phyloP scores from a whole-genome alignment of 805 yeast species.

The Cyberlindnera suaveolens region DNA sequence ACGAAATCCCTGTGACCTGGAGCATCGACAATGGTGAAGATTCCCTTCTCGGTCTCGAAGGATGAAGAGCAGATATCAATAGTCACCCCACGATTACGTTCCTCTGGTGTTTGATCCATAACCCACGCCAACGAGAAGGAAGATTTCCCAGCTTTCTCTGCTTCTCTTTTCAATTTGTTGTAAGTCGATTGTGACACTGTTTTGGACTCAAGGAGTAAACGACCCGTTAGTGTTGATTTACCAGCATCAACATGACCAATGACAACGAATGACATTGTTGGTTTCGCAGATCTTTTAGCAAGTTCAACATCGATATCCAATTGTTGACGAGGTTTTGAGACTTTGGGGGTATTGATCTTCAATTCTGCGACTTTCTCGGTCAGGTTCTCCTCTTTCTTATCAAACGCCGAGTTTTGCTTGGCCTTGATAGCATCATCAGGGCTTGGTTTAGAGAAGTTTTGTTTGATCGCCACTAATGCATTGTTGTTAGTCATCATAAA shows the following conservation, averaged over 20 bases:
- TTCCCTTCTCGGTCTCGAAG: conserved; percentile 86
- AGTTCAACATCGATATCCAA: conserved; percentile 22
- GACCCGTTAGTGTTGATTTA: conserved; percentile 97
- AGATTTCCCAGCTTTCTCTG: conserved; percentile 95
- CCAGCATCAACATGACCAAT: conserved; percentile 99
- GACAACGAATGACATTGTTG: conserved; percentile 97
- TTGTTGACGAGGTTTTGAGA: conserved; percentile 19
- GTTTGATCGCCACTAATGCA: conserved; percentile 32
- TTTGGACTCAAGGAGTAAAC: conserved; percentile 95
- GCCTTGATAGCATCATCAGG: conserved; percentile 71
- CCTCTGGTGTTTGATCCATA: conserved; percentile 91
- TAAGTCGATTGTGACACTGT: conserved; percentile 95
- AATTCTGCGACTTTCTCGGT: conserved; percentile 15
- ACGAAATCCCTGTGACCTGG: conserved; percentile 97
- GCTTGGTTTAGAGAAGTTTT: conserved; percentile 62
- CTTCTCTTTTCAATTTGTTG: conserved; percentile 96
- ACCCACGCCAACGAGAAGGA: conserved; percentile 98
- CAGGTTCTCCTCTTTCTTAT: conserved; percentile 22
- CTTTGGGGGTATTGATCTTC: conserved; percentile 12
- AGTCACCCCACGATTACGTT: conserved; percentile 96
- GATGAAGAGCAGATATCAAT: conserved; percentile 90
- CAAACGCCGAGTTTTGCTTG: conserved; percentile 49
- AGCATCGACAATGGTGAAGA: conserved; percentile 89
- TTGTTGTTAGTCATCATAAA: conserved; percentile 33
- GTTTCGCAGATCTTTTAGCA: conserved; percentile 76